phyloP scores from a whole-genome alignment of 441 rosid genomes.

The Corymbia calophylla region DNA sequence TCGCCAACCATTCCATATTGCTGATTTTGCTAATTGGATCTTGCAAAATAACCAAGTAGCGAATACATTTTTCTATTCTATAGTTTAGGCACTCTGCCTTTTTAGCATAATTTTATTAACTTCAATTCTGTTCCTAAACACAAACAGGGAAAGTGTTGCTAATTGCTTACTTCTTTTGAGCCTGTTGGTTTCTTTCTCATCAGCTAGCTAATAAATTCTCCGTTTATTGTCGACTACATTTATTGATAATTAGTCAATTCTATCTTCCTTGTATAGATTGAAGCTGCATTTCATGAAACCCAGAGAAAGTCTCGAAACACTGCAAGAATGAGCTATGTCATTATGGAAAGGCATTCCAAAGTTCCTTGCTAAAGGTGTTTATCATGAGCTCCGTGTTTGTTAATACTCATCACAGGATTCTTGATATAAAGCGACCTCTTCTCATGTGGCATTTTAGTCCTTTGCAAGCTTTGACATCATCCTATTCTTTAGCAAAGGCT shows the following conservation, averaged over 20 bases:
- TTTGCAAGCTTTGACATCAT: not conserved
- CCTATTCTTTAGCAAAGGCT: not conserved
- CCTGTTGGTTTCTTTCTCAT: not conserved
- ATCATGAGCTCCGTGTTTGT: not conserved
- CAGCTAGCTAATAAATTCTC: not conserved
- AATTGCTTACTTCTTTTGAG: not conserved
- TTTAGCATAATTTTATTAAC: not conserved
- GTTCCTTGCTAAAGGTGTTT: no score
- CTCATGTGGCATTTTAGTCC: not conserved
- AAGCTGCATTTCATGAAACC: not conserved
- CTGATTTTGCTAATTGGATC: not conserved
- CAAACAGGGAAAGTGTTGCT: not conserved
- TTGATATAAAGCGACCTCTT: not conserved
- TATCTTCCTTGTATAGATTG: not conserved
- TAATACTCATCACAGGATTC: not conserved
- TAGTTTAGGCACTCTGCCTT: not conserved
- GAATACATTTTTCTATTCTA: not conserved
- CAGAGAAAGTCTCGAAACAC: not conserved
- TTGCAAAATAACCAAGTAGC: not conserved
- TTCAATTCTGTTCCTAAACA: not conserved
- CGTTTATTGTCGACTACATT: not conserved
- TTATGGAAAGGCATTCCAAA: no score
- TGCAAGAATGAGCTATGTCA: not conserved
- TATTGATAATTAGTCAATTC: not conserved
- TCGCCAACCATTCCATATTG: not conserved